Percentiles rank a stretch among this genome's conserved stretches.
Evolutionary conservation across 345 rosid genomes (phyloP).

Genomic region (Dovyalis caffra): DNA sequence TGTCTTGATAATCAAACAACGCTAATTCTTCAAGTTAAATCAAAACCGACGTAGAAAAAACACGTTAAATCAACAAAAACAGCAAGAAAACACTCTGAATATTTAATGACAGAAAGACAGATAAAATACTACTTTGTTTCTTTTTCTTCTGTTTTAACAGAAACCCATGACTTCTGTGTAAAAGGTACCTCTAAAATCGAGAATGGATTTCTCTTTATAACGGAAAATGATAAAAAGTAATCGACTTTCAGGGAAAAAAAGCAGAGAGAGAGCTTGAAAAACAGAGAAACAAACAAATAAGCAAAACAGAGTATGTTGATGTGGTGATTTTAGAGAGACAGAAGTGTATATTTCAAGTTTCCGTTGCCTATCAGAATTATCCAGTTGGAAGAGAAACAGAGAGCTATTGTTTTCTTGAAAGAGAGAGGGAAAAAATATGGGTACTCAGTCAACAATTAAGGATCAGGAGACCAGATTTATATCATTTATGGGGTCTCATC

Average conservation of each 20-base stretch:
- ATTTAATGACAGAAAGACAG: slow-evolving; percentile 1
- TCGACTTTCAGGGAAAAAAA: slow-evolving; percentile 23
- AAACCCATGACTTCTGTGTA: slow-evolving; percentile 29
- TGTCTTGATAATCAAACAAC: slow-evolving; percentile 14
- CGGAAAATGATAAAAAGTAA: slow-evolving; percentile 11
- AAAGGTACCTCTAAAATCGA: slow-evolving; percentile 8
- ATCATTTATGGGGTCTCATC: not conserved
- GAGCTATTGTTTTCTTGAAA: not conserved
- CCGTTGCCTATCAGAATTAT: not conserved
- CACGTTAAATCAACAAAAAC: not conserved
- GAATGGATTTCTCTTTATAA: not conserved
- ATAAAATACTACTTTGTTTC: not conserved
- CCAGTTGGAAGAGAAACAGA: not conserved
- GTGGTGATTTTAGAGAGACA: slow-evolving; percentile 11
- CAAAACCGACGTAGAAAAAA: slow-evolving; percentile 14
- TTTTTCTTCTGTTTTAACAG: slow-evolving; percentile 15
- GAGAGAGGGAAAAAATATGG: no score
- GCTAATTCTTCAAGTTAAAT: slow-evolving; percentile 33
- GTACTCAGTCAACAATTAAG: not conserved
- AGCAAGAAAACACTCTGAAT: not conserved
- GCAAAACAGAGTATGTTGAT: not conserved
- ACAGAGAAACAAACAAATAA: not conserved
- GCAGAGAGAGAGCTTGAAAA: not conserved
- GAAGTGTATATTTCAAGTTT: no score
- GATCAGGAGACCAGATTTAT: slow-evolving; percentile 2